Evolutionary conservation across 1,139 yeast genomes (phyloP).

Genomic region (Suhomyces anneliseae): DNA sequence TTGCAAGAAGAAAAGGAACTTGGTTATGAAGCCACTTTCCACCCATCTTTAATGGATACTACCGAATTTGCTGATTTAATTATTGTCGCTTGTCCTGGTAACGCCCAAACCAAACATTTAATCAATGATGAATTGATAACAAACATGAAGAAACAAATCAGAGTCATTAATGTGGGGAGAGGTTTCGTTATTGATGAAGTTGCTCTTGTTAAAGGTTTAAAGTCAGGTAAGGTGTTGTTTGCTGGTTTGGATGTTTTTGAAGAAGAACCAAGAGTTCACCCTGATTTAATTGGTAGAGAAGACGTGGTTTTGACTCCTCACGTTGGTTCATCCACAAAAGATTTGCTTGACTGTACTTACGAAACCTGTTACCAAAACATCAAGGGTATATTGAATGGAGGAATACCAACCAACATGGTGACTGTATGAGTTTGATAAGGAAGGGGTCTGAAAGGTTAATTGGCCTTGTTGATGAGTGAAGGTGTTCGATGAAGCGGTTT

Average conservation of each 20-base stretch:
- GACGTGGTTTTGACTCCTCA: conserved; percentile 81
- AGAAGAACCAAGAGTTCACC: conserved; percentile 61
- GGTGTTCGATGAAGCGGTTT: too few relatives aligned
- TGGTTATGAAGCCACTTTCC: conserved; percentile 19
- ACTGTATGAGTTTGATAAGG: too few relatives aligned
- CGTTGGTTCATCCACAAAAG: conserved; percentile 69
- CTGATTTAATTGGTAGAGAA: conserved; percentile 53
- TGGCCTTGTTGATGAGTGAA: too few relatives aligned
- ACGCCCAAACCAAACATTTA: conserved; percentile 56
- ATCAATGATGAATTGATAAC: conserved; percentile 50
- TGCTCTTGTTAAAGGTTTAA: conserved; percentile 67
- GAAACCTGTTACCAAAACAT: conserved; percentile 19
- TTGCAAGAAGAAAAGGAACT: conserved; percentile 14
- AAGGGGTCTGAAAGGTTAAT: too few relatives aligned
- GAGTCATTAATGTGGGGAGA: conserved; percentile 77
- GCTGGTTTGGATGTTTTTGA: conserved; percentile 85
- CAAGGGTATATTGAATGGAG: conserved; percentile 5
- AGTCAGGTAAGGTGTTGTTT: conserved; percentile 63
- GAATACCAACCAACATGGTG: too few relatives aligned
- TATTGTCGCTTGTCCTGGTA: conserved; percentile 68
- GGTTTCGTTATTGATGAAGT: conserved; percentile 72
- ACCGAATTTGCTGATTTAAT: conserved; percentile 53
- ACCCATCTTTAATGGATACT: conserved; percentile 21
- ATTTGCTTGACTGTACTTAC: conserved; percentile 49
- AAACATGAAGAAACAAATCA: conserved; percentile 50